Percentiles rank a stretch among this genome's conserved stretches.
These are phyloP conservation scores for Termitomyces bulborhizus DNA, from an alignment of 768 basidiomycete species.

Conservation along the genomic window DNA sequence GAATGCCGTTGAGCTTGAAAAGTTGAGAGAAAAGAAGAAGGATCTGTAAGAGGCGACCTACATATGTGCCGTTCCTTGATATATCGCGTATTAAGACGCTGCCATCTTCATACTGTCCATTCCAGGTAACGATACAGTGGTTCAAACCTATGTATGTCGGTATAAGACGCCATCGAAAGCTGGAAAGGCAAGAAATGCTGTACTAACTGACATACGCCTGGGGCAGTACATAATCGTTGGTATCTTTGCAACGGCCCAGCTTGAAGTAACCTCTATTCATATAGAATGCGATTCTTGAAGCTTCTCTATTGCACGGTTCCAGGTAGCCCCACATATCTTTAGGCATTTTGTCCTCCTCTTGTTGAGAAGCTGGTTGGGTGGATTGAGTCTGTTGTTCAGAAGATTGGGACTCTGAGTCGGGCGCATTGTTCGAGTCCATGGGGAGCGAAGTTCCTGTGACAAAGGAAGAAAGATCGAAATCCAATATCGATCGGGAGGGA, in stretches of 20 bases:
- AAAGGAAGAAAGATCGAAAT: not conserved
- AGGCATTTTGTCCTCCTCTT: slow-evolving; percentile 11
- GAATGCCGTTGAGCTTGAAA: slow-evolving; percentile 57
- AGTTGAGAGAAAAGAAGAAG: not conserved
- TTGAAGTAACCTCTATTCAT: no score
- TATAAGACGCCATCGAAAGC: not conserved
- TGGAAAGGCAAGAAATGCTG: not conserved
- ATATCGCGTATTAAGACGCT: slow-evolving; percentile 46
- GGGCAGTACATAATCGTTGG: slow-evolving; percentile 47
- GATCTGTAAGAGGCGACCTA: slow-evolving; percentile 21
- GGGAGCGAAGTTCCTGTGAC: not conserved
- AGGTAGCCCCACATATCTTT: slow-evolving; percentile 67
- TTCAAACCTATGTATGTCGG: slow-evolving; percentile 34
- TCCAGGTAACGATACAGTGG: slow-evolving; percentile 57
- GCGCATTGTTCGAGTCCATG: slow-evolving; percentile 2
- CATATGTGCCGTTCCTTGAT: slow-evolving; percentile 72
- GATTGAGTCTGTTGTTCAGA: slow-evolving; percentile 27
- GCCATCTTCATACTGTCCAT: slow-evolving; percentile 37
- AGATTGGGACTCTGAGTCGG: slow-evolving; percentile 10
- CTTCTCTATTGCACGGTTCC: slow-evolving; percentile 48
- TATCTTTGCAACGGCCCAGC: slow-evolving; percentile 44
- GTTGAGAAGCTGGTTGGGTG: slow-evolving; percentile 37
- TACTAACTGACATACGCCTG: slow-evolving; percentile 69
- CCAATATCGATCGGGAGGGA: no score
- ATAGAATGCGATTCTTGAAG: slow-evolving; percentile 59